Percentiles rank a stretch among this genome's conserved stretches.
These are phyloP conservation scores for Vitis riparia DNA, from an alignment of 164 flowering plant genomes.

Conservation along the genomic window DNA sequence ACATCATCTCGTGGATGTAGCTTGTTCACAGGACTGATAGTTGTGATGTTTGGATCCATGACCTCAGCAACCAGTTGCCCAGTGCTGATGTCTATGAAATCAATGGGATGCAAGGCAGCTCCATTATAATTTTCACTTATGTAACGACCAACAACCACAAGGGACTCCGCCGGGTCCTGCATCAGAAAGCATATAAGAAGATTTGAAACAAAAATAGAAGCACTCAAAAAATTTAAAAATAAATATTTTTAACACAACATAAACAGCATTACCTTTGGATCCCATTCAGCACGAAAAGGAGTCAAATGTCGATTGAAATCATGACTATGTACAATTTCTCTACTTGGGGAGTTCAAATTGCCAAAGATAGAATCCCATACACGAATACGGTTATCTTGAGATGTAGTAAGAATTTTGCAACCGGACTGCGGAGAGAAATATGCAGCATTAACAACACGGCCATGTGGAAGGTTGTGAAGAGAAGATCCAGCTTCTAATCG, in stretches of 20 bases:
- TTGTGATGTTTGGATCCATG: slow-evolving; percentile 82
- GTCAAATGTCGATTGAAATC: slow-evolving; percentile 90
- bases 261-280: slow-evolving; percentile 69
- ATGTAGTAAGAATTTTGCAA: slow-evolving; percentile 78
- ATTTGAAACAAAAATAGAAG: not conserved
- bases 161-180: slow-evolving; percentile 91
- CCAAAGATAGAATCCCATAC: slow-evolving; percentile 90
- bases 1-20: slow-evolving; percentile 93
- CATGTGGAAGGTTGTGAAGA: slow-evolving; percentile 55
- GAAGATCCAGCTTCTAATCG: slow-evolving; percentile 62
- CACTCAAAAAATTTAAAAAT: not conserved
- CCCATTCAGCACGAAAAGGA: slow-evolving; percentile 96
- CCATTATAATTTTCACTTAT: slow-evolving; percentile 94
- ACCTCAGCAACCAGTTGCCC: slow-evolving; percentile 92
- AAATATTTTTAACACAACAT: not conserved
- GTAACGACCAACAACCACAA: slow-evolving; percentile 90
- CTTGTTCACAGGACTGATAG: slow-evolving; percentile 92
- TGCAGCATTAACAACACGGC: slow-evolving; percentile 88
- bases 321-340: slow-evolving; percentile 94
- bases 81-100: slow-evolving; percentile 78
- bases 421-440: slow-evolving; percentile 85
- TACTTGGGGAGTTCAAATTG: slow-evolving; percentile 75
- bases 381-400: slow-evolving; percentile 85
- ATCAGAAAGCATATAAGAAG: slow-evolving; percentile 7
- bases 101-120: slow-evolving; percentile 90